These are phyloP conservation scores for Phylloporus rhodoxanthus DNA, from an alignment of 768 basidiomycete genomes.

Conservation along the genomic window DNA sequence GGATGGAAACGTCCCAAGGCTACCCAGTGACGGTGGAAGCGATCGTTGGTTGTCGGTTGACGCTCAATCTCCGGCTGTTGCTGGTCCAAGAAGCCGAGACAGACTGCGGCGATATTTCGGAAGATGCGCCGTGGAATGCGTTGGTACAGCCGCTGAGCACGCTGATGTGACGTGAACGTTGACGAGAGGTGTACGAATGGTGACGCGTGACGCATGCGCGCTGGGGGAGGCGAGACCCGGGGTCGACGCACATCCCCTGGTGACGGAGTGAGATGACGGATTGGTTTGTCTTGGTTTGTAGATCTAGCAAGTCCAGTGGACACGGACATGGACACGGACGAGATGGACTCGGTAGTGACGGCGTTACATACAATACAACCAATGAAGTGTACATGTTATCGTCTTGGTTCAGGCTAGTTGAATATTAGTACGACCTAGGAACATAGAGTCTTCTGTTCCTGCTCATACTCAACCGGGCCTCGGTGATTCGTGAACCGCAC, in stretches of 20 bases:
- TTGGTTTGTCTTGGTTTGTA: background rate
- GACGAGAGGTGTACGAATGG: background rate
- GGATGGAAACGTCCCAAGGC: constrained; percentile 3
- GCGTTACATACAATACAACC: background rate
- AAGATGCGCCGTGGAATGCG: constrained; percentile 2
- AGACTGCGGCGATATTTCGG: background rate
- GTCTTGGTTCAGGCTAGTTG: no score
- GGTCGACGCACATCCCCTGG: background rate
- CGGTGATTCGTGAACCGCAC: no score
- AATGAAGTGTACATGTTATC: background rate
- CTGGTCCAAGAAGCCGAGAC: background rate
- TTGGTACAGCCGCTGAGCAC: background rate
- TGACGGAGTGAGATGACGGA: background rate
- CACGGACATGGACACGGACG: background rate
- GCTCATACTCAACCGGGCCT: no score
- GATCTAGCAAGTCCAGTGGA: background rate
- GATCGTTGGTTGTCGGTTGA: constrained; percentile 8
- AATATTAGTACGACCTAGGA: no score
- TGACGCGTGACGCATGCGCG: background rate
- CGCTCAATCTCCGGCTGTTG: constrained; percentile 3
- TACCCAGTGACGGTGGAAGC: constrained; percentile 3
- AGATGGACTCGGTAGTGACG: background rate
- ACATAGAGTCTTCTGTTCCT: no score
- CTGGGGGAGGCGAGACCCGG: background rate
- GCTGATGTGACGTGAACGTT: background rate